Base-by-base conservation (phyloP, 495 filamentous ascomycete species). In the Aspergillus kassunensis region DNA sequence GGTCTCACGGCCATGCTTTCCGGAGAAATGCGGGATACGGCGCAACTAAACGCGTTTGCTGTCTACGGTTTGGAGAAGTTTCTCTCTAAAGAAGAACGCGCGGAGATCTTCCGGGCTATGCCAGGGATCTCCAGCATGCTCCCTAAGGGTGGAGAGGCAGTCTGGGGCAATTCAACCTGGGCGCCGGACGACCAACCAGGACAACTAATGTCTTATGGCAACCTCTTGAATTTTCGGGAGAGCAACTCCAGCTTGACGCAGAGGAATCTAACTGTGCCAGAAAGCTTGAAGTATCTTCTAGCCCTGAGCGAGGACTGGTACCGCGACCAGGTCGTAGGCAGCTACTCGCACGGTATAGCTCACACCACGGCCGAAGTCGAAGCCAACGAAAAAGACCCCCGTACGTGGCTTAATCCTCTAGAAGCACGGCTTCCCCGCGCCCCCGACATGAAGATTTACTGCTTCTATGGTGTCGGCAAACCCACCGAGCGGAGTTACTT, bases 21-120 rank as follows among this genome's bases (percentile, higher is more conserved):
- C 0, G 93, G 93, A 25, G 93, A 98, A 71, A 98, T 97, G 93
- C 87, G 90, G 55, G 93, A 98, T 63, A 98, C 93, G 0, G 93
- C 93, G 1, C 93, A 97, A 62, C 80, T 98, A 12, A 98, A 97
- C 64, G 80, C 91, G n/a, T 96, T 97, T 55, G 93, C 93, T 8
- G 91, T 98, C 11, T 98, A 97, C 60, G 95, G 93, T 0, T 80
- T 98, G 1, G 93, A 98, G 69, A 96, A 92, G 59, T 98, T 98
- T 67, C 78, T 98, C 6, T 88, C 83, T 56, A 88, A 86, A 53
- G 81, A 90, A 46, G 93, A 98, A 65, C 81, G 93, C 39, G 89
- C 87, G 6, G 90, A 97, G 63, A 90, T 98, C 27, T 95, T 98
- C 74, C 83, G 95, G 44, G 89, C 90, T 25, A 97, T 97, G 91